Base-by-base conservation (phyloP, 202 grass and related monocot species). In the Zizania palustris region DNA sequence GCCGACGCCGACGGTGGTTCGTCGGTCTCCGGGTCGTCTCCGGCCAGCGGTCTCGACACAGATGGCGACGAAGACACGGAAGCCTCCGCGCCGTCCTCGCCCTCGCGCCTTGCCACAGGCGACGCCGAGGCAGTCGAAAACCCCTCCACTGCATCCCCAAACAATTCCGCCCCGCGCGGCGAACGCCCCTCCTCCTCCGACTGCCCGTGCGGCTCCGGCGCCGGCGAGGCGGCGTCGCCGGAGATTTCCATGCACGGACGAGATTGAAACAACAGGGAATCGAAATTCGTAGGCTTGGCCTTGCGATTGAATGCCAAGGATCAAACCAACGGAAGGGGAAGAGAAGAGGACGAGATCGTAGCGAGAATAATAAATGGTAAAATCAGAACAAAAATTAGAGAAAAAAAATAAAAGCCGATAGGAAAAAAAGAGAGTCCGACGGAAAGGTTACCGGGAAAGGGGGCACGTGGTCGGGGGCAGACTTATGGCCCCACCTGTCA, bases 81-180 rank as follows among this genome's bases (percentile, higher is more conserved):
- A 9, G 61, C 63, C 53, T 20, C 55, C 54, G 44, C 16, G 11
- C 34, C 35, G 16, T 21, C 64, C 64, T 58, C 85, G 15, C 34
- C 46, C 3, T 53, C 65, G 6, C 40, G 37, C 35, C 49, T 70
- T 40, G 63, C 58, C 20, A 69, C 80, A 4, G 40, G 75, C 3
- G 69, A 83, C 40, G 22, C 46, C 45, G 85, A 64, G 75, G 63
- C 56, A 34, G 70, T 37, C 19, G 75, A 61, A 19, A 63, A 34
- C 57, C 45, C 71, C 8, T 84, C 81, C 65, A 76, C 77, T 9
- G 71, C 86, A 39, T 80, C 81, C 81, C 72, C 65, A 19, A 66
- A 84, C 13, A 74, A 37, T 16, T 80, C 75, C 70, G 57, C 45
- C 48, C 75, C 80, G 56, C 39, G 64, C 78, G 45, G 68, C 75